Conservation (phyloP, 176 grass and related monocot genomes). For the Stipa capillata region DNA sequence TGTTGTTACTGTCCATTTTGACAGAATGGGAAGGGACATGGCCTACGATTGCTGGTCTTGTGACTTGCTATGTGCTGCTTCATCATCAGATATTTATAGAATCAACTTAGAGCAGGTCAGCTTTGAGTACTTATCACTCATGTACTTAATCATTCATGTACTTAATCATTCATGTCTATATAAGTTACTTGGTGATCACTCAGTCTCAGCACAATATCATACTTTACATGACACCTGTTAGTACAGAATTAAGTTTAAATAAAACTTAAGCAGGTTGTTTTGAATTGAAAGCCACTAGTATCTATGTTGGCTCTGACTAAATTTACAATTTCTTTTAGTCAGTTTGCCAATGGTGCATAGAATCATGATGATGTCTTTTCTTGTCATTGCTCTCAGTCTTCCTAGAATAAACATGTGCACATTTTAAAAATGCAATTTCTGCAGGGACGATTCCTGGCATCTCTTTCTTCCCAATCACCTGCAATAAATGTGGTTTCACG, state of each 20-base stretch:
- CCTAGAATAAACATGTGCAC: neutral
- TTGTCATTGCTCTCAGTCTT: neutral
- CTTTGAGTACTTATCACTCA: no score
- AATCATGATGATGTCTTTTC: neutral
- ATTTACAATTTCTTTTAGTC: neutral
- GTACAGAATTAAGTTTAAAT: neutral
- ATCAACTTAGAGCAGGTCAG: slow-evolving; percentile 84
- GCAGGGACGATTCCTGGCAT: slow-evolving; percentile 82
- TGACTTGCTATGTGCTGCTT: slow-evolving; percentile 89
- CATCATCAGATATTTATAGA: slow-evolving; percentile 87
- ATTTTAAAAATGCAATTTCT: slow-evolving; percentile 16
- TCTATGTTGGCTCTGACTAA: neutral
- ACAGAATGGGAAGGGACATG: slow-evolving; percentile 97
- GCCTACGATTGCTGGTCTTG: slow-evolving; percentile 93
- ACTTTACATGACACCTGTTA: neutral
- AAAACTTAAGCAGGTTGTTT: neutral
- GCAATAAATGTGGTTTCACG: slow-evolving; percentile 77
- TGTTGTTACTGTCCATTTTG: slow-evolving; percentile 1
- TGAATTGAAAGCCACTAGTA: neutral
- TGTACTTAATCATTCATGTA: slow-evolving; percentile 12
- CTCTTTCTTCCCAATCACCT: slow-evolving; percentile 74
- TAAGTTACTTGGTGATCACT: neutral
- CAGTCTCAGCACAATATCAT: neutral
- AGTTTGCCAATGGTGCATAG: neutral
- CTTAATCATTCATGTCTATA: neutral